These are phyloP conservation scores for Botrytis tulipae DNA, from an alignment of 2,329 filamentous ascomycete species.

Conservation along the genomic window DNA sequence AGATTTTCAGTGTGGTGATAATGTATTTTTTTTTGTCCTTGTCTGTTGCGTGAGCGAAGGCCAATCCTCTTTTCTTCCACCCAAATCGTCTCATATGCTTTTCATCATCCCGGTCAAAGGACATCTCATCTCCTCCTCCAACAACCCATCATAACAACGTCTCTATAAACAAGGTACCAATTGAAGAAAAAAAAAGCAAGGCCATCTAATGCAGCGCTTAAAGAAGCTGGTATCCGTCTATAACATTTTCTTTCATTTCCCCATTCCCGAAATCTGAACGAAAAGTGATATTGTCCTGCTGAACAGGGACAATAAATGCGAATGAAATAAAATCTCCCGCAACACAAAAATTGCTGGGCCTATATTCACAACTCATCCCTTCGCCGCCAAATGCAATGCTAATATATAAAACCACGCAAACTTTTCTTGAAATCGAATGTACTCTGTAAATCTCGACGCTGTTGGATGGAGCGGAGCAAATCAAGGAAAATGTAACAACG, in stretches of 20 bases:
- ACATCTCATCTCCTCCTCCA: constrained; percentile 9
- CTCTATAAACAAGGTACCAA: constrained; percentile 19
- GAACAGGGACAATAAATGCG: neutral
- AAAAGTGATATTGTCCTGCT: neutral
- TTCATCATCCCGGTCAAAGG: constrained; percentile 17
- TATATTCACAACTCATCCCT: neutral
- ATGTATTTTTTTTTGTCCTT: constrained; percentile 2
- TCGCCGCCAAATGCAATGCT: constrained; percentile 21
- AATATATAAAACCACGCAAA: constrained; percentile 18
- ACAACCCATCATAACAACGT: constrained; percentile 17
- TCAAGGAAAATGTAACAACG: constrained; percentile 21
- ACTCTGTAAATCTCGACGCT: constrained; percentile 2
- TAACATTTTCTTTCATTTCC: constrained; percentile 11
- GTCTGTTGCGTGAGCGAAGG: constrained; percentile 19
- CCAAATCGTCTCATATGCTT: constrained; percentile 16
- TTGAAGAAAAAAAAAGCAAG: constrained; percentile 16
- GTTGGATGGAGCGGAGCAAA: constrained; percentile 9
- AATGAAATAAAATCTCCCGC: constrained; percentile 9
- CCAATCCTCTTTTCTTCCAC: constrained; percentile 16
- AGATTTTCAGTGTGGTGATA: neutral
- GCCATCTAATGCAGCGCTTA: constrained; percentile 17
- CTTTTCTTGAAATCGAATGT: constrained; percentile 16
- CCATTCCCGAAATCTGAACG: constrained; percentile 2
- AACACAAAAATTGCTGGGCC: neutral
- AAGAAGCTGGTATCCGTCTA: constrained; percentile 19